Evolutionary conservation across 2,329 filamentous ascomycete genomes (phyloP), one percentile per base, ranked within the genome.

Genomic region (Pyrenophora graminea): DNA sequence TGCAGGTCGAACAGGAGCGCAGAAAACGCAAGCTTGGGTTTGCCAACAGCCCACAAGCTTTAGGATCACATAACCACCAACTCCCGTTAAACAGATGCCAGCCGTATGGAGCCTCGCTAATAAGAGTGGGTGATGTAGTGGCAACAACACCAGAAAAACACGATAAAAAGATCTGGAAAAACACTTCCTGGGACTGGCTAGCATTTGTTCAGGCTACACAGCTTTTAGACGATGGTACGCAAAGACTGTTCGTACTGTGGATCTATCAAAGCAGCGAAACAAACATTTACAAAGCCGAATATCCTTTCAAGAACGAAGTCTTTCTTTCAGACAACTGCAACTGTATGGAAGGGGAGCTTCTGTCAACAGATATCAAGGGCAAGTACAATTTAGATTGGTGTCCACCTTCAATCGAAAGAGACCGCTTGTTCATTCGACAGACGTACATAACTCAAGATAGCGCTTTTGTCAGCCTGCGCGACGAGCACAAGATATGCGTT

Each of bases 301-400:
- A 93, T 59, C 86, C 87, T 0, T 86, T 84, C 70, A 55, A 73
- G 0, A 89, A 91, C 44, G 90, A 95, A 69, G 71, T 94, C 0
- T 94, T 94, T 55, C 72, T 93, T 0, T 90, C 86, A 0, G 83
- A 91, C 43, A 85, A 91, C 51, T 93, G 90, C 72, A 88, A 86
- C 1, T 94, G 90, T 55, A 68, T 75, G 0, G 76, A 82, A 15
- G 65, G 73, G 0, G 77, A 79, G 23, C 76, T 90, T 3, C 59
- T 76, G 0, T 77, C 80, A 1, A 70, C 79, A 0, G 80, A 90
- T 30, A 76, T 91, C 0, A 62, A 84, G 0, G 78, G 77, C 0
- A 81, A 81, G 1, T 81, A 88, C 34, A 57, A 77, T 0, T 79
- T 92, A 0, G 77, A 82, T 2, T 79, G 73, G 54, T 86, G 83